Evolutionary conservation across 2,329 filamentous ascomycete species (phyloP), one percentile per base, ranked within the genome.

Genomic region (Fusarium globosum): DNA sequence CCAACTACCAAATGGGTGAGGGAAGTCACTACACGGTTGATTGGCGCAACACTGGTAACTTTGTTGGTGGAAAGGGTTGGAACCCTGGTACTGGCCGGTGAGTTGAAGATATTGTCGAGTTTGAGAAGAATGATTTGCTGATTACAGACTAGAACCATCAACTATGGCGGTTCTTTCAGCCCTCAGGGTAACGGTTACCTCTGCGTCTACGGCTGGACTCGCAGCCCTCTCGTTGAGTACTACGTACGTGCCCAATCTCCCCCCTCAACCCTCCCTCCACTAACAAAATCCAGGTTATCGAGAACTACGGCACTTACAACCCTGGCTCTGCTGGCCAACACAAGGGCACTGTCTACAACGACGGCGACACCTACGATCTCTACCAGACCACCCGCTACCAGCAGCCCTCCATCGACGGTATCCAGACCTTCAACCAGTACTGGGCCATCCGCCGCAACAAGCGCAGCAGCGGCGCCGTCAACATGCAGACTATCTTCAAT

Each of bases 21-120:
- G 65, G 65, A 6, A 68, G 65, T 7, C 52, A 45, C 26, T 68
- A 68, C 39, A 0, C 4, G 45, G 63, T 68, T 35, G 53, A 68
- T 8, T 68, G 63, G 65, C 65, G 65, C 7, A 68, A 68, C 63
- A 68, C 62, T 11, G 65, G 62, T 4, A 68, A 68, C 62, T 68
- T 68, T 68, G 65, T 68, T 14, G 65, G 63, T 36, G 65, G 65
- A 0, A 68, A 68, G 45, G 65, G 65, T 15, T 68, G 62, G 62
- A 68, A 68, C 63, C 65, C 65, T 10, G 65, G 65, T 46, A 68
- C 52, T 21, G 65, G 65, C 39, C 65, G 65, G 65, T 67, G 38
- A 38, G 62, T 14, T 46, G 4, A 33, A 33, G 33, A 33, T 33
- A 13, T 33, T 33, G 33, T 14, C 13, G 33, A 33, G 1, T 33